phyloP scores from a whole-genome alignment of 371 early-diverging fungal species.

The Mucor racemosus region DNA sequence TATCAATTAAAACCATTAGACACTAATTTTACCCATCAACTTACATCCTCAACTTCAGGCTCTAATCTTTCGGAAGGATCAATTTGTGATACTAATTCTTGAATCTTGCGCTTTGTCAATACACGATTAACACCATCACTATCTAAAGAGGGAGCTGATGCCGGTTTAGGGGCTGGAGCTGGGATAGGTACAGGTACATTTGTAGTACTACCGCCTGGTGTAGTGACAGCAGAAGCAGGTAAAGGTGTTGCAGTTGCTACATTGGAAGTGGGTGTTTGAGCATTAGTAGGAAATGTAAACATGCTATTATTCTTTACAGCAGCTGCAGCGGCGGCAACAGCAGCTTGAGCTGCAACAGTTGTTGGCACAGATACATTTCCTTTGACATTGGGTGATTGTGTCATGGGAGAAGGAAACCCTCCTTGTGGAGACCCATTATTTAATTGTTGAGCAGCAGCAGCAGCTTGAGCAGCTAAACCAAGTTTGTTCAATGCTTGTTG shows the following conservation, averaged over 20 bases:
- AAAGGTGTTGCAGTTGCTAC: constrained; percentile 7
- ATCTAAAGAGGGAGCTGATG: constrained; percentile 32
- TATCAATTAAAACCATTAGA: not conserved
- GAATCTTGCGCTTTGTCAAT: constrained; percentile 83
- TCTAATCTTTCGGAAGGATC: constrained; percentile 87
- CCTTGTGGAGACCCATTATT: constrained; percentile 19
- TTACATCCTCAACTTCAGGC: constrained; percentile 89
- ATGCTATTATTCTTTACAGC: constrained; percentile 22
- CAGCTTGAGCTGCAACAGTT: constrained; percentile 22
- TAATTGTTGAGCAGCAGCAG: constrained; percentile 7
- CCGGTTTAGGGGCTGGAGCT: constrained; percentile 25
- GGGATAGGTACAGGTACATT: constrained; percentile 18
- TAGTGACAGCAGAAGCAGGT: constrained; percentile 18
- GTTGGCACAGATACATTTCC: not conserved
- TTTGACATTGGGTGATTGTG: not conserved
- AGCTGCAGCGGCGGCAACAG: constrained; percentile 27
- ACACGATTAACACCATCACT: constrained; percentile 46
- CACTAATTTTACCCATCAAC: not conserved
- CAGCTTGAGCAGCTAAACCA: constrained; percentile 17
- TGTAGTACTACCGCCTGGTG: constrained; percentile 9
- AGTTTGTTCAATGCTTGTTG: constrained; percentile 21
- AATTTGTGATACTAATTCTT: constrained; percentile 86
- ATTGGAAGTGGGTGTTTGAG: constrained; percentile 13
- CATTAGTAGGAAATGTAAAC: constrained; percentile 24
- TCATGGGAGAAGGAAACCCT: constrained; percentile 2